A percentile compares a stretch with the other conserved stretches of the same genome.
Evolutionary conservation across 352 stramenopile species (phyloP).

Genomic region (Pythium apleroticum): DNA sequence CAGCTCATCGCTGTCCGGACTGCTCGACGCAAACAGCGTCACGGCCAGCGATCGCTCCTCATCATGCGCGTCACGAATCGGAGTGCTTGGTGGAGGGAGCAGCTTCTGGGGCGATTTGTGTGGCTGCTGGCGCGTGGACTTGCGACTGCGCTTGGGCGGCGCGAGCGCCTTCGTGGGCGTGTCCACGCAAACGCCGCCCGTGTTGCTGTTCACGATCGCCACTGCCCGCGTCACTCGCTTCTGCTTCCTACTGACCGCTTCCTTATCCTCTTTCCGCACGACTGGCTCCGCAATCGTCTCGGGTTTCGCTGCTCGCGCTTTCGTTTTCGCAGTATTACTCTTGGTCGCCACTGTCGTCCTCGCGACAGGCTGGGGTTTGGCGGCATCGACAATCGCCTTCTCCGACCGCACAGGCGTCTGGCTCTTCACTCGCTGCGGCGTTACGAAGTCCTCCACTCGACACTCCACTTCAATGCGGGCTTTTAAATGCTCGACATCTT

Average conservation of each 20-base stretch:
- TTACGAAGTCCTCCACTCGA: conserved; percentile 4
- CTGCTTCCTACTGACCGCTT: conserved; percentile 11
- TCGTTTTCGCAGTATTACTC: not conserved
- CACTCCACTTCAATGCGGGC: conserved; percentile 18
- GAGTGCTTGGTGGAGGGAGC: not conserved
- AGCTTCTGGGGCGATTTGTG: not conserved
- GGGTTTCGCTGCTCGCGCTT: not conserved
- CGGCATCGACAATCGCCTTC: not conserved
- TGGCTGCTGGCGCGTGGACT: conserved; percentile 3
- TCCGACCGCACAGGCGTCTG: not conserved
- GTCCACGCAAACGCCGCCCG: conserved; percentile 38
- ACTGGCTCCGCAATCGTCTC: not conserved
- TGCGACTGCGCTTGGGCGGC: conserved; percentile 45
- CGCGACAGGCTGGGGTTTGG: not conserved
- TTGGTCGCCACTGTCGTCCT: not conserved
- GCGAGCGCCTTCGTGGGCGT: conserved; percentile 40
- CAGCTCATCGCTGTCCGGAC: not conserved
- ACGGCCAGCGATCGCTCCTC: not conserved
- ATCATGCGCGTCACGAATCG: not conserved
- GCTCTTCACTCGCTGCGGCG: not conserved
- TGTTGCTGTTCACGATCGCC: conserved; percentile 30
- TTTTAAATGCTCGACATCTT: conserved; percentile 15
- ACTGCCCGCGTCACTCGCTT: conserved; percentile 44
- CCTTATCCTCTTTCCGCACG: not conserved
- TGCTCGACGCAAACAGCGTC: not conserved